Base-by-base conservation (phyloP, 176 grass and related monocot species). In the Sorghum bicolor region DNA sequence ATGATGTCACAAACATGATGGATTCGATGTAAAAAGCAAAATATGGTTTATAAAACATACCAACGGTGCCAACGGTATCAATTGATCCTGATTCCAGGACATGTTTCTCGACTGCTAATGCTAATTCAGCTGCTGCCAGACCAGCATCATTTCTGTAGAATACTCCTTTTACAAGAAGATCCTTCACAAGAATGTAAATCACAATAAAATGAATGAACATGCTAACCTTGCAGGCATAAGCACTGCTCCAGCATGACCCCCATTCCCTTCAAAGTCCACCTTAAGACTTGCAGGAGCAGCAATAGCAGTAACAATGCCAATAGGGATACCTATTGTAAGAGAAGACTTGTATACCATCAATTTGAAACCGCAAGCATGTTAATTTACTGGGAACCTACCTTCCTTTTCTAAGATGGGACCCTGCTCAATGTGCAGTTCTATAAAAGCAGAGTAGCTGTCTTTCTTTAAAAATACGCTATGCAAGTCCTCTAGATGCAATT, bases 341-440 rank as follows among this genome's bases (percentile, higher is more conserved):
- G 61, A 40, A 87, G 5, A 67, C 2, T 66, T 75, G 40, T 83
- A 39, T 16, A 82, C 75, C 5, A 85, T 19, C 1, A 41, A 81
- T 83, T 60, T 78, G 12, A 29, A 73, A 61, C 31, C 4, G 16
- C 15, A 85, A 38, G 60, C 30, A 10, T 57, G 11, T 16, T 32
- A 34, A 75, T 82, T 58, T 50, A 64, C 39, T 70, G 22, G 77
- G 60, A 88, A 50, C 36, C 16, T 86, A 99, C 96, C 93, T 96
- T 99, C 93, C 60, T 96, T 91, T 84, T 99, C 96, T 45, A 99
- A 92, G 45, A 96, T 92, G 60, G 96, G 96, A 31, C 93, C 93
- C 83, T 99, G 91, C 71, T 99, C 93, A 77, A 99, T 99, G 69
- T 99, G 96, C 83, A 99, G 85, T 89, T 99, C 93, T 80, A 99